Conservation (phyloP, 2,329 filamentous ascomycete species). For the Ophiostoma angusticollis region DNA sequence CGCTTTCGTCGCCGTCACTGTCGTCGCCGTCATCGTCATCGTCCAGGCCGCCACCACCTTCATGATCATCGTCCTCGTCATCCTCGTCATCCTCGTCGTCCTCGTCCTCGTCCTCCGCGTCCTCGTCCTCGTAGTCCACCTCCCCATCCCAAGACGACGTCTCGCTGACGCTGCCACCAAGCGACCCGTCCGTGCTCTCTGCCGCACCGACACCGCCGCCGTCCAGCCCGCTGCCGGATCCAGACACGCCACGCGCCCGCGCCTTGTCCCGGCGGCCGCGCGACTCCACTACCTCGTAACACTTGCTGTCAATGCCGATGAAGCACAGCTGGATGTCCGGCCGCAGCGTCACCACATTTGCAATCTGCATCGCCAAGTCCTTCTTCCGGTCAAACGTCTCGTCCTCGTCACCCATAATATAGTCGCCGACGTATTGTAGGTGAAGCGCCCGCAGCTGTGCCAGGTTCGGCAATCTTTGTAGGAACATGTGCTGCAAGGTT, state of each 20-base stretch:
- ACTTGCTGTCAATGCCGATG: conserved; percentile 62
- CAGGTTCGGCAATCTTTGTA: conserved; percentile 60
- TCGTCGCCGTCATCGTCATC: conserved; percentile 29
- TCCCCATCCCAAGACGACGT: conserved; percentile 26
- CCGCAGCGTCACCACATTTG: conserved; percentile 64
- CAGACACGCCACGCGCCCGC: conserved; percentile 13
- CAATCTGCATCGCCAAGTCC: conserved; percentile 64
- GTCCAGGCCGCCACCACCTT: conserved; percentile 29
- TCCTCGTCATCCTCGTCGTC: conserved; percentile 29
- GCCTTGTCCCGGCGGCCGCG: conserved; percentile 26
- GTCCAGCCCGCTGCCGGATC: conserved; percentile 15
- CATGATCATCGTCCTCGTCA: conserved; percentile 33
- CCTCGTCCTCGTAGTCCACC: conserved; percentile 31
- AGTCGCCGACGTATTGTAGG: conserved; percentile 17
- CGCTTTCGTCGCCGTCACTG: conserved; percentile 24
- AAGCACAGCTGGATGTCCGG: conserved; percentile 69
- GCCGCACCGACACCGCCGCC: conserved; percentile 12
- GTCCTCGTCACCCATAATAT: no score
- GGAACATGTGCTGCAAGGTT: conserved; percentile 55
- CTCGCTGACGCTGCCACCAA: conserved; percentile 11
- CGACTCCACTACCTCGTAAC: conserved; percentile 68
- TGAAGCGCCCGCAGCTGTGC: conserved; percentile 47
- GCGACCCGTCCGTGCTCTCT: conserved; percentile 12
- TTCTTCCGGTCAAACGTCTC: no score
- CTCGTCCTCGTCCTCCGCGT: conserved; percentile 35